Percentiles rank a stretch among this genome's conserved stretches.
Conservation (phyloP, 768 basidiomycete species). For the Russula brevipes region DNA sequence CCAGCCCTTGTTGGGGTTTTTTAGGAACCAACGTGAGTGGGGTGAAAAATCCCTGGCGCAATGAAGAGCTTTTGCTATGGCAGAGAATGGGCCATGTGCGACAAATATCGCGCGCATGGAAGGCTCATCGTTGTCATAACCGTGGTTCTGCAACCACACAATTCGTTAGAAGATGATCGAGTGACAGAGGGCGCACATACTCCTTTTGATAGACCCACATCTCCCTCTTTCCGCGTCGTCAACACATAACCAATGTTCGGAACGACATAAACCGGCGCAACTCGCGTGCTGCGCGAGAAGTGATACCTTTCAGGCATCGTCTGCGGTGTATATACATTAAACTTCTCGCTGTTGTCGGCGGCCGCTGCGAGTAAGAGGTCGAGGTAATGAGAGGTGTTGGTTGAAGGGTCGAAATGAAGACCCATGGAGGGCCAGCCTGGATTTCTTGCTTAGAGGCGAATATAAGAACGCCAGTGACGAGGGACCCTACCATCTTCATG, state of each 20-base stretch:
- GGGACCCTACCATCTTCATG: constrained; percentile 57
- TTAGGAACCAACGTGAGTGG: constrained; percentile 29
- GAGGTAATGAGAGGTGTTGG: constrained; percentile 54
- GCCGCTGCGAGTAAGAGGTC: constrained; percentile 51
- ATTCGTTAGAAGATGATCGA: background rate
- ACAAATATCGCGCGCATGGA: constrained; percentile 90
- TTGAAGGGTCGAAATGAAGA: constrained; percentile 59
- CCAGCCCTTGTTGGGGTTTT: constrained; percentile 49
- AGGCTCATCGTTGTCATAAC: constrained; percentile 74
- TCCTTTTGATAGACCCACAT: constrained; percentile 65
- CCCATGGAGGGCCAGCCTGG: constrained; percentile 87
- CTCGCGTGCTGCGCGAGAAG: constrained; percentile 65
- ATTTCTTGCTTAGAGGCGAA: background rate
- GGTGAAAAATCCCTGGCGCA: constrained; percentile 27
- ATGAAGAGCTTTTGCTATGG: constrained; percentile 56
- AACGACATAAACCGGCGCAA: constrained; percentile 82
- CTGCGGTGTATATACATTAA: constrained; percentile 71
- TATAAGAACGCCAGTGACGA: background rate
- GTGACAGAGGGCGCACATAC: constrained; percentile 38
- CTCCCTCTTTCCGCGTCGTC: constrained; percentile 57
- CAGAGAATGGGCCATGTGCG: constrained; percentile 84
- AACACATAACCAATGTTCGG: constrained; percentile 78
- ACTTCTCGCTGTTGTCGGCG: constrained; percentile 53
- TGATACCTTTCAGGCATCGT: constrained; percentile 83
- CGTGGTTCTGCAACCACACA: constrained; percentile 59